Evolutionary conservation across 2,329 filamentous ascomycete species (phyloP).

Genomic region (Fusarium sp.): DNA sequence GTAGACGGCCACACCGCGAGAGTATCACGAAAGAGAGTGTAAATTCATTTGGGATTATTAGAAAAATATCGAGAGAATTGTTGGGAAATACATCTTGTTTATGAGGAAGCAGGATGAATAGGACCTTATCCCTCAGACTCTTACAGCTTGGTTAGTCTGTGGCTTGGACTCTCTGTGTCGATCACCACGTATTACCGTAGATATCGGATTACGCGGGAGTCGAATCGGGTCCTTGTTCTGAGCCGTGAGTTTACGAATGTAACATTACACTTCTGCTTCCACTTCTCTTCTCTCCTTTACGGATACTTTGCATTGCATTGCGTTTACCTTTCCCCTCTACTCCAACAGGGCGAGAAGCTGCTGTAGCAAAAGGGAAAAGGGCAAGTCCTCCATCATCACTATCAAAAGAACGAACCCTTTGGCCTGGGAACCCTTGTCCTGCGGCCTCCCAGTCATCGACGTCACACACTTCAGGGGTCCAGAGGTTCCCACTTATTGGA

Average conservation of each 20-base stretch:
- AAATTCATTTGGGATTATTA: background rate
- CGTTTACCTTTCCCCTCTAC: background rate
- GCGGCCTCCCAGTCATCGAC: background rate
- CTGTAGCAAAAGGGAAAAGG: too few species aligned
- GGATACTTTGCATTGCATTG: too few species aligned
- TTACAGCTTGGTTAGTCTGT: background rate
- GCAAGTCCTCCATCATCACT: background rate
- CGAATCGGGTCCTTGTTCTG: slow-evolving; percentile 7
- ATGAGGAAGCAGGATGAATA: slow-evolving; percentile 1
- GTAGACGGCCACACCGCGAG: slow-evolving; percentile 17
- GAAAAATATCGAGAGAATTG: slow-evolving; percentile 1
- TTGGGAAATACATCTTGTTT: slow-evolving; percentile 1
- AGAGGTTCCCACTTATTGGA: slow-evolving; percentile 23
- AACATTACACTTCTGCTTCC: background rate
- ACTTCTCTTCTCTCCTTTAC: too few species aligned
- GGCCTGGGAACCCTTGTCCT: slow-evolving; percentile 8
- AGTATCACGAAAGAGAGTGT: slow-evolving; percentile 5
- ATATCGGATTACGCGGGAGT: slow-evolving; percentile 5
- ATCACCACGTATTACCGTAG: background rate
- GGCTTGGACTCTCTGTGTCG: slow-evolving; percentile 9
- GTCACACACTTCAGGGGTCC: slow-evolving; percentile 15
- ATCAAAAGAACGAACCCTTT: background rate
- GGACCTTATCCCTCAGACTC: background rate
- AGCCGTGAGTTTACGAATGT: slow-evolving; percentile 1
- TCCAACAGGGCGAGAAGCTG: background rate